Evolutionary conservation across 1,139 yeast species (phyloP), one percentile per base, ranked within the genome.

Genomic region (Hemisphaericaspora subhashii): DNA sequence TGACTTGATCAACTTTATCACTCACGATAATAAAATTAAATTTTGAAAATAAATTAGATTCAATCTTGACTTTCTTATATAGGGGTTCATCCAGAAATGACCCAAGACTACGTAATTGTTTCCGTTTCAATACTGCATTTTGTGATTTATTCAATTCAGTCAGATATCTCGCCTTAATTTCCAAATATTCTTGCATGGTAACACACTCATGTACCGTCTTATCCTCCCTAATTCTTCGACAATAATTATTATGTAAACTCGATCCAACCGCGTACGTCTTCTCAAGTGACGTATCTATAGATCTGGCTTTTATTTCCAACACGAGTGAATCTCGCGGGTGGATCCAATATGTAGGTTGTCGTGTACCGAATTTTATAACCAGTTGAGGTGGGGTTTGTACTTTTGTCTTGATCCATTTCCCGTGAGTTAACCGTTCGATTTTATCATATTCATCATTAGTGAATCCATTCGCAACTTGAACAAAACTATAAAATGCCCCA

Each of bases 381-480:
- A 65, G 61, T 0, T 52, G 34, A 0, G 81, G 77, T 0, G 74
- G 74, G 69, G 47, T 61, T 10, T 53, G 49, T 12, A 51, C 54
- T 16, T 65, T 62, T 3, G 40, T 65, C 25, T 67, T 60, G 5
- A 65, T 66, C 95, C 95, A 87, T 44, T 77, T 74, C 1, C 79
- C 81, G 27, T 69, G 62, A 0, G 95, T 80, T 9, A 67, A 44
- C 17, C 79, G 66, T 31, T 77, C 78, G 26, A 92, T 82, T 38
- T 68, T 69, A 28, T 74, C 74, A 46, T 73, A 82, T 41, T 85
- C 92, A 1, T 71, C 75, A 4, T 66, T 61, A 8, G 86, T 77
- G 47, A 92, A 79, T 0, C 98, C 98, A 54, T 90, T 89, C 0
- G 95, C 94, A 28, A 89, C 87, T 28, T 78, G 74, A 50, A 95